Conservation (phyloP, 1,139 yeast species). For the Pichia sp. region DNA sequence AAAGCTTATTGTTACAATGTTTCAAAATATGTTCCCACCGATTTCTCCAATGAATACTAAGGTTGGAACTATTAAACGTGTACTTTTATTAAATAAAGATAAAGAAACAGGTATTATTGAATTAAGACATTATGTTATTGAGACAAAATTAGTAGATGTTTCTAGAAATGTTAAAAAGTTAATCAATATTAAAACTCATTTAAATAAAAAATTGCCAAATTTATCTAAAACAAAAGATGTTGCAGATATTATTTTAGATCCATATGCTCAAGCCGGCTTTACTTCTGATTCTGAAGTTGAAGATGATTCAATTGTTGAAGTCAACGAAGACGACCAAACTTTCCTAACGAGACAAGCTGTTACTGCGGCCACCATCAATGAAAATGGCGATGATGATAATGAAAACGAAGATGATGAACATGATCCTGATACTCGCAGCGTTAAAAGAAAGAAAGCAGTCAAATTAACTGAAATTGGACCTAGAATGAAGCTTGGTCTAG, state of each 20-base stretch:
- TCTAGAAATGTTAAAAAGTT: conserved; percentile 74
- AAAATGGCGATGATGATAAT: conserved; percentile 20
- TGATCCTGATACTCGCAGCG: conserved; percentile 19
- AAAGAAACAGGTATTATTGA: conserved; percentile 67
- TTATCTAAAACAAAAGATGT: conserved; percentile 64
- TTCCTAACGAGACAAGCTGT: conserved; percentile 14
- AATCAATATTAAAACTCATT: conserved; percentile 55
- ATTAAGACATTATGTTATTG: conserved; percentile 84
- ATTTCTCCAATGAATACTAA: conserved; percentile 75
- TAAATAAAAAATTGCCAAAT: conserved; percentile 69
- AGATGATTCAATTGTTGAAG: conserved; percentile 81
- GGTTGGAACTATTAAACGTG: conserved; percentile 72
- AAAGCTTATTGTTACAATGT: conserved; percentile 77
- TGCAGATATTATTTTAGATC: conserved; percentile 77
- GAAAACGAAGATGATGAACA: conserved; percentile 22
- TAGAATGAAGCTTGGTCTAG: conserved; percentile 64
- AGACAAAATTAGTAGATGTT: conserved; percentile 80
- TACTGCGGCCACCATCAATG: neutral
- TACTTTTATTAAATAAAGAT: conserved; percentile 73
- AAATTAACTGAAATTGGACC: conserved; percentile 94
- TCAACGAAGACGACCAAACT: conserved; percentile 37
- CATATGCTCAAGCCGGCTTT: conserved; percentile 66
- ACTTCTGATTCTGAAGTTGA: conserved; percentile 93
- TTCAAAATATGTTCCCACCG: conserved; percentile 95
- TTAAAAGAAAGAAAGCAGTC: conserved; percentile 73